phyloP scores from a whole-genome alignment of 2,329 filamentous ascomycete genomes.

The Fonsecaea multimorphosa region DNA sequence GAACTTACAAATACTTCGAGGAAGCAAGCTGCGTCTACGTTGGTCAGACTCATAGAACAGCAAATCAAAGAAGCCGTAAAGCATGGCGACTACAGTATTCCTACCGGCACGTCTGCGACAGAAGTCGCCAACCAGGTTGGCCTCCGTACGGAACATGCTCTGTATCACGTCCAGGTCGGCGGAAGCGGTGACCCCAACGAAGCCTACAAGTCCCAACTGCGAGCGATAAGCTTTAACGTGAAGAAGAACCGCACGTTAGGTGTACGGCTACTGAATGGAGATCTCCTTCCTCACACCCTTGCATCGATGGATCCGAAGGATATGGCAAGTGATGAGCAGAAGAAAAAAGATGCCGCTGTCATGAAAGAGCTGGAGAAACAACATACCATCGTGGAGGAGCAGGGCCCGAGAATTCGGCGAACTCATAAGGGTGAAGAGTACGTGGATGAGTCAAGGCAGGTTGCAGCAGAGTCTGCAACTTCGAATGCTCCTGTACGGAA shows the following conservation, averaged over 20 bases:
- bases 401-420: conserved; percentile 78
- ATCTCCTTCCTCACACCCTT: conserved; percentile 74
- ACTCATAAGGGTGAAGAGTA: conserved; percentile 96
- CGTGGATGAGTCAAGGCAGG: conserved; percentile 73
- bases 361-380: conserved; percentile 63
- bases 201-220: conserved; percentile 68
- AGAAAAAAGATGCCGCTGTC: conserved; percentile 65
- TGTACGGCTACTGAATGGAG: conserved; percentile 73
- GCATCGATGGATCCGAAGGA: conserved; percentile 89
- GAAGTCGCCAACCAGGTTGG: conserved; percentile 72
- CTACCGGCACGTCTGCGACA: conserved; percentile 68
- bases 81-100: conserved; percentile 66
- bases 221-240: conserved; percentile 81
- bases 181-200: conserved; percentile 59
- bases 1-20: conserved; percentile 68
- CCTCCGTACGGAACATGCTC: conserved; percentile 77
- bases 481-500: conserved; percentile 53
- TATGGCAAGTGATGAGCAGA: conserved; percentile 88
- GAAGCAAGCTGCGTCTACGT: conserved; percentile 70
- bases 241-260: conserved; percentile 85
- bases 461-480: conserved; percentile 55
- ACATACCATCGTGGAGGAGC: conserved; percentile 75
- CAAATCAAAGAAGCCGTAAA: conserved; percentile 72
- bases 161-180: conserved; percentile 60
- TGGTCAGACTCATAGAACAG: conserved; percentile 72